Conservation (phyloP, 2,329 filamentous ascomycete species). For the Phyllosticta paracitricarpa region DNA sequence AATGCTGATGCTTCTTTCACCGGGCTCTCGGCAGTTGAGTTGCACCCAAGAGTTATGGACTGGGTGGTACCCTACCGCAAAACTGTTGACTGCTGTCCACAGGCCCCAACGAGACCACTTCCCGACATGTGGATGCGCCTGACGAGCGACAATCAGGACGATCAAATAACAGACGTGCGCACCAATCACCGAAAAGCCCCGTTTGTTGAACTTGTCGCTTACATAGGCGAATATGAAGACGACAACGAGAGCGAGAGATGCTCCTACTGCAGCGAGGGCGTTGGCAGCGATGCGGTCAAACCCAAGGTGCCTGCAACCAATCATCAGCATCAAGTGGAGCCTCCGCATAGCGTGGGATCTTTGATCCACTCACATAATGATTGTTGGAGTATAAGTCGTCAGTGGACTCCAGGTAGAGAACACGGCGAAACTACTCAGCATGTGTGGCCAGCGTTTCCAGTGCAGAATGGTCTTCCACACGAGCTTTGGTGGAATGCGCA, state of each 20-base stretch:
- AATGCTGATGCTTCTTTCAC: conserved; percentile 41
- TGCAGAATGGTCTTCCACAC: conserved; percentile 38
- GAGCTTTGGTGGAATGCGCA: conserved; percentile 28
- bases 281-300: conserved; percentile 39
- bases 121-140: conserved; percentile 34
- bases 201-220: conserved; percentile 37
- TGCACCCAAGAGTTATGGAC: conserved; percentile 45
- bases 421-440: conserved; percentile 40
- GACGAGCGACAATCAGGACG: conserved; percentile 33
- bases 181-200: conserved; percentile 35
- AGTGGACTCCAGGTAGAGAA: conserved; percentile 45
- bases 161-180: conserved; percentile 38
- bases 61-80: conserved; percentile 46
- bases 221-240: conserved; percentile 41
- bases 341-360: not conserved
- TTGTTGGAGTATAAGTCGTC: conserved; percentile 42
- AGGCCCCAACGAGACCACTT: conserved; percentile 42
- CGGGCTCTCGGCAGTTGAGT: conserved; percentile 38
- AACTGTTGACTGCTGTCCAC: conserved; percentile 42
- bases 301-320: conserved; percentile 24
- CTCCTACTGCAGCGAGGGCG: conserved; percentile 34
- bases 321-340: not conserved
- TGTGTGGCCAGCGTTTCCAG: conserved; percentile 37
- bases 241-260: conserved; percentile 36
- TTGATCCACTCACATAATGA: conserved; percentile 18